phyloP scores from a whole-genome alignment of 208 protist species.

The Trypanosoma platydactyli region DNA sequence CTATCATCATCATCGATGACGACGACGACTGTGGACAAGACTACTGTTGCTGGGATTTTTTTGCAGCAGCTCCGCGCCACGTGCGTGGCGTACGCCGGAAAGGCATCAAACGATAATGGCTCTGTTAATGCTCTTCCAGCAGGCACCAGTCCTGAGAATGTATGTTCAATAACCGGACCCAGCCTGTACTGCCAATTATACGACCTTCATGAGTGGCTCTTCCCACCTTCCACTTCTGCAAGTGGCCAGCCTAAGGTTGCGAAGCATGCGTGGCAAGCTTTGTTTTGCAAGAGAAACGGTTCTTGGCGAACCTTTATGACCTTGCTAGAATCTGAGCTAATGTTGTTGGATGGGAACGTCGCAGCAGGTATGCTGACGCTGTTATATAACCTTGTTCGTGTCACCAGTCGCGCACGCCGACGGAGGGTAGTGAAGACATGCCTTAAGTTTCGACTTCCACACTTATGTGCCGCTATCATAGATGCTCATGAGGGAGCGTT shows the following conservation, averaged over 20 bases:
- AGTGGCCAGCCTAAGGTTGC: conserved; percentile 1
- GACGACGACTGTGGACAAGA: not conserved
- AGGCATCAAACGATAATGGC: not conserved
- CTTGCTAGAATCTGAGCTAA: conserved; percentile 41
- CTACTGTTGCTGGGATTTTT: conserved; percentile 7
- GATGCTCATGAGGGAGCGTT: conserved; percentile 29
- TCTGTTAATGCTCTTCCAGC: not conserved
- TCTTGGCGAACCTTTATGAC: conserved; percentile 52
- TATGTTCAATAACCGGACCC: conserved; percentile 8
- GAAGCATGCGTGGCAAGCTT: conserved; percentile 45
- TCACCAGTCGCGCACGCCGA: conserved; percentile 23
- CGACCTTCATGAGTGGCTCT: conserved; percentile 23
- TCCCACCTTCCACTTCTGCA: not conserved
- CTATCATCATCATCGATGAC: not conserved
- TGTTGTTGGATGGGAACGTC: conserved; percentile 35
- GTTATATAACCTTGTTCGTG: conserved; percentile 71
- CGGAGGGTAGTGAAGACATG: conserved; percentile 42
- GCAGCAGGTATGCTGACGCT: conserved; percentile 48
- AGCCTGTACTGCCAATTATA: conserved; percentile 19
- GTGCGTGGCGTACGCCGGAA: conserved; percentile 1
- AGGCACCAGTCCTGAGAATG: not conserved
- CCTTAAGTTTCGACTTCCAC: conserved; percentile 46
- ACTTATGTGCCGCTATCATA: conserved; percentile 40
- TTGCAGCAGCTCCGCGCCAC: conserved; percentile 20
- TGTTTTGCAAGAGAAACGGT: conserved; percentile 59